Conservation (phyloP, 345 rosid species). For the Populus alba region DNA sequence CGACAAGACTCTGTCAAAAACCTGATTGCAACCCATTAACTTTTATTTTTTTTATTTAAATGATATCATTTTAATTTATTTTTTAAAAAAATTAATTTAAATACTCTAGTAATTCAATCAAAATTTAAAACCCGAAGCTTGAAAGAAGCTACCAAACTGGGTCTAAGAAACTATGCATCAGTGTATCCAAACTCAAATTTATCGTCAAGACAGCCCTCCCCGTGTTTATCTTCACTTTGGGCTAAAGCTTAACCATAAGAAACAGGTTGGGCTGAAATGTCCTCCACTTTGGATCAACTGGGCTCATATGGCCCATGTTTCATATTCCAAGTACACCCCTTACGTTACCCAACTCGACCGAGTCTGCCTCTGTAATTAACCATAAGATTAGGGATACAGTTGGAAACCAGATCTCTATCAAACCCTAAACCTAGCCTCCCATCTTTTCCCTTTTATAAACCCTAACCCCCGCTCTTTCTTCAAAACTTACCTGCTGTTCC, state of each 20-base stretch:
- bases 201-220: neutral
- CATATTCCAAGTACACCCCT: too few species aligned
- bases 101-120: too few species aligned
- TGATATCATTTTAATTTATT: too few species aligned
- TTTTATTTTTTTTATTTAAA: too few species aligned
- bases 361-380: neutral
- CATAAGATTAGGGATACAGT: neutral
- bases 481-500: rapidly evolving
- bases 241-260: neutral
- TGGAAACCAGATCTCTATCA: neutral
- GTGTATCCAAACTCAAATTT: neutral
- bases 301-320: neutral
- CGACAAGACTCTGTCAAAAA: too few species aligned
- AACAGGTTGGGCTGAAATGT: rapidly evolving
- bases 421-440: constrained; percentile 2
- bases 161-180: too few species aligned
- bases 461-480: neutral
- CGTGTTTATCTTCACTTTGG: neutral
- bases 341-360: too few species aligned
- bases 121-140: too few species aligned
- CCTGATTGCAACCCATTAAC: rapidly evolving
- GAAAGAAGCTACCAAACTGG: too few species aligned
- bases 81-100: too few species aligned
- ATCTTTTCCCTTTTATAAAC: neutral
- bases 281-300: neutral